phyloP scores from a whole-genome alignment of 2,329 filamentous ascomycete genomes.

The Sphaerulina populicola region DNA sequence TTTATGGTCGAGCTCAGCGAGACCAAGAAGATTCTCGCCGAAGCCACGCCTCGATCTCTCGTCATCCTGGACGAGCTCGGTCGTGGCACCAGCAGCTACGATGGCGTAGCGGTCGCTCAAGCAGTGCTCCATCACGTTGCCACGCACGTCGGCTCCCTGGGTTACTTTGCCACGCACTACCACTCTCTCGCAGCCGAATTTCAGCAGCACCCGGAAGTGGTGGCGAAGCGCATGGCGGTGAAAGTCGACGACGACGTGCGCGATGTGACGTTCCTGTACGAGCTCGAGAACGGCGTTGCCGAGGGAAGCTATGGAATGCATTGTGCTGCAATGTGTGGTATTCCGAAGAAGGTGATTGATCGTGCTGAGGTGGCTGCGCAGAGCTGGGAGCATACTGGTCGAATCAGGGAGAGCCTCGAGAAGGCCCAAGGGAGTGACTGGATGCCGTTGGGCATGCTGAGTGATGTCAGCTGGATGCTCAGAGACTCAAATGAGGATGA shows the following conservation, averaged over 20 bases:
- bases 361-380: slow-evolving; percentile 78
- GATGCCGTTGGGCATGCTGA: slow-evolving; percentile 76
- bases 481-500: slow-evolving; percentile 42
- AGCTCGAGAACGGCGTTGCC: slow-evolving; percentile 83
- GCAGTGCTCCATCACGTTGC: slow-evolving; percentile 95
- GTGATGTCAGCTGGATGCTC: slow-evolving; percentile 73
- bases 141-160: slow-evolving; percentile 82
- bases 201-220: slow-evolving; percentile 76
- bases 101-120: slow-evolving; percentile 92
- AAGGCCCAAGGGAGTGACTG: slow-evolving; percentile 62
- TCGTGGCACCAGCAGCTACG: slow-evolving; percentile 88
- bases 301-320: slow-evolving; percentile 99
- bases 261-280: slow-evolving; percentile 94
- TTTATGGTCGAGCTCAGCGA: slow-evolving; percentile 97
- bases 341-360: slow-evolving; percentile 71
- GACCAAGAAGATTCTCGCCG: slow-evolving; percentile 93
- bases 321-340: slow-evolving; percentile 96
- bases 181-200: slow-evolving; percentile 91
- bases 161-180: slow-evolving; percentile 97
- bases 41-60: slow-evolving; percentile 85
- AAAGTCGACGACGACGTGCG: slow-evolving; percentile 76
- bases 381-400: slow-evolving; percentile 91
- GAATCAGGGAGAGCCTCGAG: slow-evolving; percentile 80
- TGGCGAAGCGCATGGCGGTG: slow-evolving; percentile 84
- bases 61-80: slow-evolving; percentile 96